Evolutionary conservation across 1,284 basidiomycete genomes (phyloP), one percentile per base, ranked within the genome.

Genomic region (Pseudozyma thailandica): DNA sequence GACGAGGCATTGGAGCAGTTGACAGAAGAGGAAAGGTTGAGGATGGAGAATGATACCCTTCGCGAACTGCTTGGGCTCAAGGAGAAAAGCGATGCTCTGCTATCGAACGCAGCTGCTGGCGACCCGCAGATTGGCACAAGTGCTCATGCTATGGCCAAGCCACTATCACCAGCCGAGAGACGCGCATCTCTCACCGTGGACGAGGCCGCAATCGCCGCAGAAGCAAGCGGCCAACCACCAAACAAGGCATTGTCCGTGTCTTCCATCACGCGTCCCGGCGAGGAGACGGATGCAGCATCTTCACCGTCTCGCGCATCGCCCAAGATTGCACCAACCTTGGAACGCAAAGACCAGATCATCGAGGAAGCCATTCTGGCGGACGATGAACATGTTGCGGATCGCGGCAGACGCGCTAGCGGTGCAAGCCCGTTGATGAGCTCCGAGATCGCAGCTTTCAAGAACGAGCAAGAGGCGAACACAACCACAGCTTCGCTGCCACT

Each of bases 11-110:
- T 82, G 15, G 78, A 80, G 39, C 43, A 45, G 10, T 52, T 69
- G 1, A 78, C 78, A 6, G 80, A 82, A 49, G 52, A 77, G 18
- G 79, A 82, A 46, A 51, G 74, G 27, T 55, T 82, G 12, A 66
- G 76, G 13, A 53, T 69, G 30, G 81, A 82, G 48, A 82, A 82
- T 46, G 72, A 73, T n/a, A 73, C 62, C 41, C 58, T 82, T 21
- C 72, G 78, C 21, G 60, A 73, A n/a, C 55, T 82, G 1, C 69
- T 82, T 4, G 73, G 61, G 1, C 49, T 74, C 31, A 69, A 78
- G 39, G 68, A 73, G 35, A 71, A 63, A 37, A 68, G 64, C 44
- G 70, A 73, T 21, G 55, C 69, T 3, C 38, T 66, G 30, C 26
- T 62, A 15, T 62, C 60, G 4, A 25, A 55, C 20, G 28, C 37